Percentiles rank a stretch among this genome's conserved stretches.
phyloP scores from a whole-genome alignment of 805 yeast species.

The Candida fluviatilis region DNA sequence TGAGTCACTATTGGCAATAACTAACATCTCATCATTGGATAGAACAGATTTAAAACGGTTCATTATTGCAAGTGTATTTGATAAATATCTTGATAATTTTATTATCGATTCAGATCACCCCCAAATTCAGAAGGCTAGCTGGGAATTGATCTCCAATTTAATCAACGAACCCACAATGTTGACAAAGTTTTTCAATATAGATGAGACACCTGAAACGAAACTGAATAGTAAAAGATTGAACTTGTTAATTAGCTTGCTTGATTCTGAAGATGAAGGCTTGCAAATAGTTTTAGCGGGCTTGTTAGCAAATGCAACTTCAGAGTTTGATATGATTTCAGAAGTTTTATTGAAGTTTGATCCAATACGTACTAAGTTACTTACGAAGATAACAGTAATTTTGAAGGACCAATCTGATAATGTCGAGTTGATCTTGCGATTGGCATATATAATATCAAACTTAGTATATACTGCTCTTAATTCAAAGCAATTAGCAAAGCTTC shows the following conservation, averaged over 20 bases:
- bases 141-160: constrained; percentile 64
- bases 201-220: constrained; percentile 13
- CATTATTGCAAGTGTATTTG: constrained; percentile 40
- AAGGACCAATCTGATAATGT: constrained; percentile 17
- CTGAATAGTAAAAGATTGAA: constrained; percentile 26
- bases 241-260: constrained; percentile 28
- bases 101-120: constrained; percentile 32
- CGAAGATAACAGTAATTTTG: constrained; percentile 19
- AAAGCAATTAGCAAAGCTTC: neutral
- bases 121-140: constrained; percentile 51
- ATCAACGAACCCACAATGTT: constrained; percentile 38
- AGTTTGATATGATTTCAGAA: constrained; percentile 30
- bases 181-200: constrained; percentile 58
- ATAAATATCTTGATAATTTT: constrained; percentile 43
- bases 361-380: constrained; percentile 14
- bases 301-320: constrained; percentile 38
- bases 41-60: constrained; percentile 35
- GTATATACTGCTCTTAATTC: constrained; percentile 12
- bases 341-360: constrained; percentile 16
- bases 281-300: constrained; percentile 33
- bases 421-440: constrained; percentile 26
- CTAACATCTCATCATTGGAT: constrained; percentile 56
- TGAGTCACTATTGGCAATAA: constrained; percentile 60
- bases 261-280: constrained; percentile 26
- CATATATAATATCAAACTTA: constrained; percentile 19